Evolutionary conservation across 352 stramenopile genomes (phyloP).

Genomic region (Peronospora farinosa): DNA sequence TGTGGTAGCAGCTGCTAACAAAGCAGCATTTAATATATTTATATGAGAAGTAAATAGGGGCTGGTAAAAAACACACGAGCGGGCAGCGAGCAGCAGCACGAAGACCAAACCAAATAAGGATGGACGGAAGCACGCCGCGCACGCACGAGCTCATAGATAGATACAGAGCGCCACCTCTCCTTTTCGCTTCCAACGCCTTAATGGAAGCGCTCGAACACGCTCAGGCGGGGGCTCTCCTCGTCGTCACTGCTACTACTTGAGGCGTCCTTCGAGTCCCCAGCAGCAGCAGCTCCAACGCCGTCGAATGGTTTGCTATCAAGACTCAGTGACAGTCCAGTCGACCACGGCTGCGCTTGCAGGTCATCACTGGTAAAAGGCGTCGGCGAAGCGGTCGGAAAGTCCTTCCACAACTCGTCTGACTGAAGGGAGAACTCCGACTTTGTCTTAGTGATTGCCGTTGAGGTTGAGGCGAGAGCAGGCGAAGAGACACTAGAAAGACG

Average conservation of each 20-base stretch:
- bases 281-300: slow-evolving; percentile 10
- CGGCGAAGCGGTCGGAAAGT: slow-evolving; percentile 46
- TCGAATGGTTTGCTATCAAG: slow-evolving; percentile 53
- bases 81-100: slow-evolving; percentile 26
- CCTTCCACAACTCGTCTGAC: slow-evolving; percentile 72
- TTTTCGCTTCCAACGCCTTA: slow-evolving; percentile 43
- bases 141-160: slow-evolving; percentile 40
- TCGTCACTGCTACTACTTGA: slow-evolving; percentile 40
- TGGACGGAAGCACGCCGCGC: slow-evolving; percentile 22
- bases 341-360: slow-evolving; percentile 46
- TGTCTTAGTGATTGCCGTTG: slow-evolving; percentile 17
- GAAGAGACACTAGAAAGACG: slow-evolving; percentile 19
- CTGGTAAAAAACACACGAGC: slow-evolving; percentile 36
- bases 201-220: slow-evolving; percentile 81
- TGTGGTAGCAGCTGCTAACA: slow-evolving; percentile 22
- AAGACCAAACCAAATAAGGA: slow-evolving; percentile 28
- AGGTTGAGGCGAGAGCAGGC: slow-evolving; percentile 14
- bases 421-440: slow-evolving; percentile 56
- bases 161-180: slow-evolving; percentile 45
- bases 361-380: slow-evolving; percentile 32
- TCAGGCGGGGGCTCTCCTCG: slow-evolving; percentile 70
- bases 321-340: slow-evolving; percentile 49
- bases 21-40: slow-evolving; percentile 56
- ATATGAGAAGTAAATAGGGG: slow-evolving; percentile 83
- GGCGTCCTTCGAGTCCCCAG: slow-evolving; percentile 18